Evolutionary conservation across 768 basidiomycete species (phyloP).

Genomic region (Neoboletus brunneissimus): DNA sequence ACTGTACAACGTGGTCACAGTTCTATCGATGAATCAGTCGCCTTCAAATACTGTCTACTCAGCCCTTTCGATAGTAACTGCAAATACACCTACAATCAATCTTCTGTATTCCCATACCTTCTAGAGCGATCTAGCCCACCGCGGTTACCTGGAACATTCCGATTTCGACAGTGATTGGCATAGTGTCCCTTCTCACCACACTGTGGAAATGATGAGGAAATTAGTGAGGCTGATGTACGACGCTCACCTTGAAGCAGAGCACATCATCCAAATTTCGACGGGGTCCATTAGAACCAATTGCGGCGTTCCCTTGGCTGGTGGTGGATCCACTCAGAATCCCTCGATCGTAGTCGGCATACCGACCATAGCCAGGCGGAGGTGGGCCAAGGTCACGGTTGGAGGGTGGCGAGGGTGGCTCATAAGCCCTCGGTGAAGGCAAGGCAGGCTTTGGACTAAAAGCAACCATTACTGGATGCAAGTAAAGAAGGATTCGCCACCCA

Average conservation of each 20-base stretch:
- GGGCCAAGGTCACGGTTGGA: conserved; percentile 81
- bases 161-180: conserved; percentile 89
- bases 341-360: conserved; percentile 76
- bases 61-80: not conserved
- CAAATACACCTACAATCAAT: conserved; percentile 14
- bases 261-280: conserved; percentile 82
- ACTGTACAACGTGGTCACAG: not conserved
- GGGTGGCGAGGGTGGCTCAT: conserved; percentile 73
- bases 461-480: conserved; percentile 8
- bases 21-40: not conserved
- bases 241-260: conserved; percentile 77
- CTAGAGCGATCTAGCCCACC: conserved; percentile 67
- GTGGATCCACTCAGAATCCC: conserved; percentile 34
- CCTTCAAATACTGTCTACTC: not conserved
- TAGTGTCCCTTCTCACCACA: conserved; percentile 95
- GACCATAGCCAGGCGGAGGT: conserved; percentile 87
- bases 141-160: conserved; percentile 87
- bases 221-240: not conserved
- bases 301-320: conserved; percentile 25
- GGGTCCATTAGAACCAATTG: conserved; percentile 36
- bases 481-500: conserved; percentile 41
- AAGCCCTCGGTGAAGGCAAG: conserved; percentile 66
- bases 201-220: conserved; percentile 35
- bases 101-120: conserved; percentile 31
- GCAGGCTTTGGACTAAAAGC: conserved; percentile 69